Evolutionary conservation across 106 monocot genomes (phyloP).

Genomic region (Agapanthus africanus): DNA sequence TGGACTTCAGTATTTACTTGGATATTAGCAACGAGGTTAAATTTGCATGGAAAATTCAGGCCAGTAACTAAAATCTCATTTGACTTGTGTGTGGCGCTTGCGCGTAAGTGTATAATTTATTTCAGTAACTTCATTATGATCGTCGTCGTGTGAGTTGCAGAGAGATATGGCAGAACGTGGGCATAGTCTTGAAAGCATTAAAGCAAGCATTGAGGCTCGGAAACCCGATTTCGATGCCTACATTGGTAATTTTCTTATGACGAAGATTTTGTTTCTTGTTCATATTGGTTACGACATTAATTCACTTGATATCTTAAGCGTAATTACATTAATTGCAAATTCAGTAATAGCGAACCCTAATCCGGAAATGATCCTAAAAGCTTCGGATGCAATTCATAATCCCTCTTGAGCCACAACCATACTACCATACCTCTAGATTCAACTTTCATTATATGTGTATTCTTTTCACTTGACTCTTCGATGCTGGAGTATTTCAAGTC

Average conservation of each 20-base stretch:
- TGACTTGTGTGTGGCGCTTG: neutral
- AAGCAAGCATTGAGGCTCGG: slow-evolving; percentile 88
- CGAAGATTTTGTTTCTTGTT: too few relatives aligned
- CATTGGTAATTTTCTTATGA: slow-evolving; percentile 46
- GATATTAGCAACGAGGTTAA: slow-evolving; percentile 99
- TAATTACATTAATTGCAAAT: too few relatives aligned
- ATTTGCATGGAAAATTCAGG: slow-evolving; percentile 99
- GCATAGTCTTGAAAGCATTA: slow-evolving; percentile 97
- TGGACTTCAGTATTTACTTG: slow-evolving; percentile 99
- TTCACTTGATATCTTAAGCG: neutral
- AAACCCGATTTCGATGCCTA: slow-evolving; percentile 96
- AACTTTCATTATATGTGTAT: too few relatives aligned
- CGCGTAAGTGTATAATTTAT: neutral
- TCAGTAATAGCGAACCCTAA: too few relatives aligned
- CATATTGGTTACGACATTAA: too few relatives aligned
- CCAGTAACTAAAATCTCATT: neutral
- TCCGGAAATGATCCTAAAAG: too few relatives aligned
- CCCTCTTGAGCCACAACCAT: too few relatives aligned
- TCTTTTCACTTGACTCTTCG: too few relatives aligned
- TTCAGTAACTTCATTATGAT: neutral
- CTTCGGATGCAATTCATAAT: too few relatives aligned
- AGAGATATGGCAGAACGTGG: slow-evolving; percentile 98
- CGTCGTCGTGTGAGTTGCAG: slow-evolving; percentile 18
- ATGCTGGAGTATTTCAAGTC: too few relatives aligned
- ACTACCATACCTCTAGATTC: too few relatives aligned